Base-by-base conservation (phyloP, 176 grass and related monocot species). In the Phragmites australis region DNA sequence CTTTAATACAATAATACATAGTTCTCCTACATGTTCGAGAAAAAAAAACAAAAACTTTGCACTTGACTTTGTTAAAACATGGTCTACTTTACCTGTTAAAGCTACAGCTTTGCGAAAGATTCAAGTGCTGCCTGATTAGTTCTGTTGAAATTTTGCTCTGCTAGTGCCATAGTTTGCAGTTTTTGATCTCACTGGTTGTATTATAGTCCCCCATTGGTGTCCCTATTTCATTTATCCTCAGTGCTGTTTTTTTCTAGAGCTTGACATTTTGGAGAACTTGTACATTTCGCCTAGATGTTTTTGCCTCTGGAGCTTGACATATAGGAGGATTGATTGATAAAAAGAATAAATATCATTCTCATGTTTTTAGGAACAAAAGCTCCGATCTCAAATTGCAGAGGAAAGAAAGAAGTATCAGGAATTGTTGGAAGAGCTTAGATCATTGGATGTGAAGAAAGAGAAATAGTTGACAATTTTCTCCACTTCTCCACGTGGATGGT, bases 391-490 rank as follows among this genome's bases (percentile, higher is more conserved):
- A 84, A 81, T 97, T 88, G 83, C 81, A 3, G 79, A 88, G 74
- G 84, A 63, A 67, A 84, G 81, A 72, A 93, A 91, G 80, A 79
- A 78, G 70, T 97, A 78, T 14, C 83, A 90, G 48, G 74, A 90
- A 94, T 63, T 94, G 65, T 70, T 92, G 66, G 70, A 71, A 65
- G 84, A 94, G 71, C 84, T 92, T 26, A 79, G 77, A 48, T 65
- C 66, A 68, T 78, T 93, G 44, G 86, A 85, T 29, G 88, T 97
- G 60, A 97, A 94, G 92, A 72, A 74, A 62, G 87, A 94, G 85
- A 86, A 62, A 70, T 76, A 18, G 45, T 67, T 11, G 72, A 40
- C 75, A 39, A 16, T 60, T 71, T 50, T 68, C 62, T 80, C 32
- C 59, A 61, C n/a, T 74, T 54, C 52, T 78, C 8, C 14, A 29